Evolutionary conservation across 768 basidiomycete species (phyloP).

Genomic region (Mycena pura): DNA sequence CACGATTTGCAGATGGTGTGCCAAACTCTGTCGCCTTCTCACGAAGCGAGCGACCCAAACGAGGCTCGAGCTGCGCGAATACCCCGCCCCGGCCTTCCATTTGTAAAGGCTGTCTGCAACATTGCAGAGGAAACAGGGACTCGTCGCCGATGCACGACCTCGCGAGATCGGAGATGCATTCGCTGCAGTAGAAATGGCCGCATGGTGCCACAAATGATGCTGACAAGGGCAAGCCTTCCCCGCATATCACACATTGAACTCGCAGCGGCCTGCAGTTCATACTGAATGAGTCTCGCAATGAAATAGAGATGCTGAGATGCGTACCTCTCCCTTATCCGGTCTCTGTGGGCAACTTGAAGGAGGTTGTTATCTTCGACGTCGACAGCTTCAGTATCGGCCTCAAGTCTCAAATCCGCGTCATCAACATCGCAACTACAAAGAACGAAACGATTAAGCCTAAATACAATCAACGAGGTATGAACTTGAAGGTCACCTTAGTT

Average conservation of each 20-base stretch:
- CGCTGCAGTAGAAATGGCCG: constrained; percentile 52
- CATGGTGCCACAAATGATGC: constrained; percentile 49
- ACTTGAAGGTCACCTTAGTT: neutral
- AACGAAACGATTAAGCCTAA: neutral
- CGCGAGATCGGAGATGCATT: constrained; percentile 51
- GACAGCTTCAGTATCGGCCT: too few species aligned
- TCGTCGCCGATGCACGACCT: constrained; percentile 54
- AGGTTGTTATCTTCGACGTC: too few species aligned
- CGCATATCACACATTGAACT: constrained; percentile 49
- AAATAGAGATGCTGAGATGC: too few species aligned
- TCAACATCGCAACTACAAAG: constrained; percentile 3
- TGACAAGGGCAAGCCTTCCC: constrained; percentile 36
- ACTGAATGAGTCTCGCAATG: too few species aligned
- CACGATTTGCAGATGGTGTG: constrained; percentile 45
- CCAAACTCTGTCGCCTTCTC: constrained; percentile 55
- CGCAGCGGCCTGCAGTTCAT: too few species aligned
- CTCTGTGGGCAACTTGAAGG: too few species aligned
- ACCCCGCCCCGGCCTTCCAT: constrained; percentile 33
- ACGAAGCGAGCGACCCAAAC: constrained; percentile 41
- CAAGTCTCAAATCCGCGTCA: too few species aligned
- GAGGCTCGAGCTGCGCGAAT: constrained; percentile 23
- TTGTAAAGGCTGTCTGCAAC: constrained; percentile 50
- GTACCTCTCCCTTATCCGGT: too few species aligned
- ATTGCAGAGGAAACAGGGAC: constrained; percentile 57
- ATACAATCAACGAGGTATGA: too few species aligned